Evolutionary conservation across 148 eudicot species (phyloP).

Genomic region (Selenicereus undatus): DNA sequence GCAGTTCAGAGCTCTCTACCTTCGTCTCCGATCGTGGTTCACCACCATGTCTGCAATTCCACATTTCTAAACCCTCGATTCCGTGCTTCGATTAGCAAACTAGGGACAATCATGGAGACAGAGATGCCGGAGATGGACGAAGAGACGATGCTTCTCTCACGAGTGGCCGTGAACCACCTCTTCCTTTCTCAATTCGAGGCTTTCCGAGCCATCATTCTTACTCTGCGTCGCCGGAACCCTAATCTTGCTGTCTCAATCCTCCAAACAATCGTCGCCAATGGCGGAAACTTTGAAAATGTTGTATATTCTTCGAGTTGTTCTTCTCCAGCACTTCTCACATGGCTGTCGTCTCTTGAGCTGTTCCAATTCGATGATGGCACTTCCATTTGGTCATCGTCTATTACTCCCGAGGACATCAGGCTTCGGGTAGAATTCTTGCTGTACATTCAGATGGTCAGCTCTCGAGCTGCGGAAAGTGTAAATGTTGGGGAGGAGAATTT

Average conservation of each 20-base stretch:
- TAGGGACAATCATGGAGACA: neutral
- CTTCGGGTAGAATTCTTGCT: conserved; percentile 70
- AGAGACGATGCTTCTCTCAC: conserved; percentile 53
- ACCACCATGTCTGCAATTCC: neutral
- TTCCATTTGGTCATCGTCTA: conserved; percentile 45
- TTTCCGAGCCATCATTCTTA: conserved; percentile 68
- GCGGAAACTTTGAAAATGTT: conserved; percentile 46
- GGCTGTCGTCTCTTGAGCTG: conserved; percentile 67
- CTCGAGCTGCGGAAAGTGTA: conserved; percentile 40
- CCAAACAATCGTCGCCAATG: conserved; percentile 58
- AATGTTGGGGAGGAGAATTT: conserved; percentile 18
- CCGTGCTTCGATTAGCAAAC: neutral
- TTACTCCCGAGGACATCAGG: conserved; percentile 35
- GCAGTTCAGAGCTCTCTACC: conserved; percentile 1
- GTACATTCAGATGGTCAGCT: conserved; percentile 43
- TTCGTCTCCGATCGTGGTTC: conserved; percentile 17
- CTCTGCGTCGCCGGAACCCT: conserved; percentile 70
- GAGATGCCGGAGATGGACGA: conserved; percentile 35
- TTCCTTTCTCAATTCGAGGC: conserved; percentile 87
- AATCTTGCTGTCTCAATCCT: conserved; percentile 65
- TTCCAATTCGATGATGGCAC: conserved; percentile 57
- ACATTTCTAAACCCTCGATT: neutral
- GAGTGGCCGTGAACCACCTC: conserved; percentile 67
- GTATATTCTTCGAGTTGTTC: conserved; percentile 59
- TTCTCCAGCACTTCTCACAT: conserved; percentile 62